Evolutionary conservation across 2,329 filamentous ascomycete genomes (phyloP).

Genomic region (Cladosporium cucumerinum): DNA sequence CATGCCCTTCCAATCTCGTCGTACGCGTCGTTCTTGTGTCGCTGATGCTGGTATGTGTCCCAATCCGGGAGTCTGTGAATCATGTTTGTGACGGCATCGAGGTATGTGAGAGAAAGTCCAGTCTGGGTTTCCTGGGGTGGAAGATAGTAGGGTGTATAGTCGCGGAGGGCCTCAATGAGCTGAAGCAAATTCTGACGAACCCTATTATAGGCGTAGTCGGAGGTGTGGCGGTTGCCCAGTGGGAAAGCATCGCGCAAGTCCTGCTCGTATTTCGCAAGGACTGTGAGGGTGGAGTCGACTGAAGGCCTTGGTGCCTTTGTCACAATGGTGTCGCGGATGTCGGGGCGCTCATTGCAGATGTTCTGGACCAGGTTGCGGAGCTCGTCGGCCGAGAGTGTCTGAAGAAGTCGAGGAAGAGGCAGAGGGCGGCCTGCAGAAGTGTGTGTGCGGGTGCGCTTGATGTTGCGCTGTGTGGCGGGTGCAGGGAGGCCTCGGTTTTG

Average conservation of each 20-base stretch:
- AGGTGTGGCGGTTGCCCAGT: constrained; percentile 75
- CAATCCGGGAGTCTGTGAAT: constrained; percentile 88
- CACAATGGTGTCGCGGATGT: constrained; percentile 80
- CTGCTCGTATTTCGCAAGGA: constrained; percentile 77
- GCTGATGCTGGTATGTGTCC: constrained; percentile 81
- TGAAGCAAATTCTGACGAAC: constrained; percentile 76
- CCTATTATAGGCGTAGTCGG: constrained; percentile 93
- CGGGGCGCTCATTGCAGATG: constrained; percentile 85
- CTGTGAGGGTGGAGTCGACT: constrained; percentile 72
- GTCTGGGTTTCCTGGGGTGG: constrained; percentile 84
- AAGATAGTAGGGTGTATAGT: constrained; percentile 94
- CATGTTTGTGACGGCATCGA: constrained; percentile 85
- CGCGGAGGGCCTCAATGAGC: constrained; percentile 82
- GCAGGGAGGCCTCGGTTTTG: constrained; percentile 60
- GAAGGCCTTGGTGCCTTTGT: constrained; percentile 82
- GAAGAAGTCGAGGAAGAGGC: constrained; percentile 73
- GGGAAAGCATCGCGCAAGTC: constrained; percentile 77
- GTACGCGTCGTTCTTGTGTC: constrained; percentile 93
- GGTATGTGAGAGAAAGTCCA: constrained; percentile 77
- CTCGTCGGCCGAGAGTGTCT: constrained; percentile 83
- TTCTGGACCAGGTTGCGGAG: constrained; percentile 82
- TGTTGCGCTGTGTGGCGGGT: constrained; percentile 58
- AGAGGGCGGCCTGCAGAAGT: constrained; percentile 61
- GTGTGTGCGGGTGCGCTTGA: constrained; percentile 65
- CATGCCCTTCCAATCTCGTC: constrained; percentile 94